Evolutionary conservation across 495 filamentous ascomycete genomes (phyloP).

Genomic region (Ascodesmis nigricans): DNA sequence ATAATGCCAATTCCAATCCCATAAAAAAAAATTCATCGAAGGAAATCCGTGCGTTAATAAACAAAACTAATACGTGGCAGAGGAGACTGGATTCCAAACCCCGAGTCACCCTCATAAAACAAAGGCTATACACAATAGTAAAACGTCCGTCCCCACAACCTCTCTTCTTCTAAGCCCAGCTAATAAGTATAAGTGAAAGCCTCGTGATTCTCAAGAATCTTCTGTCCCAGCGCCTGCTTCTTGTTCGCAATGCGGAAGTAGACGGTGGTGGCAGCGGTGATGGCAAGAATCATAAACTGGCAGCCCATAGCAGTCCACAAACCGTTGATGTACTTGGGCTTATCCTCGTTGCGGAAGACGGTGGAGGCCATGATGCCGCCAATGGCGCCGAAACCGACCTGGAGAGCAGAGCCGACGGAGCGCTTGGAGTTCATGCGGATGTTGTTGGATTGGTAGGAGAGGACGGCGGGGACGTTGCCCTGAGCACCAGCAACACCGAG

Average conservation of each 20-base stretch:
- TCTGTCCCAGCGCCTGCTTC: conserved; percentile 12
- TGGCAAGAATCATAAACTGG: conserved; percentile 9
- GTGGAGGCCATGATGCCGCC: conserved; percentile 36
- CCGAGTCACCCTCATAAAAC: too few species aligned
- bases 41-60: too few species aligned
- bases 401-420: conserved; percentile 20
- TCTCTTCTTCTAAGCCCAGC: too few species aligned
- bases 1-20: too few species aligned
- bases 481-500: conserved; percentile 32
- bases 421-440: conserved; percentile 41
- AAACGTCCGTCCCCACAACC: too few species aligned
- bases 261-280: conserved; percentile 7
- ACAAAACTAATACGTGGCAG: too few species aligned
- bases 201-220: conserved; percentile 12
- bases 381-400: conserved; percentile 31
- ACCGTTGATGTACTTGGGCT: conserved; percentile 35
- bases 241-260: conserved; percentile 17
- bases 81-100: too few species aligned
- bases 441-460: conserved; percentile 44
- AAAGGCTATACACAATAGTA: too few species aligned
- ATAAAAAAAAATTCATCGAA: too few species aligned
- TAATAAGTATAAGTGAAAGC: conserved; percentile 19
- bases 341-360: conserved; percentile 33
- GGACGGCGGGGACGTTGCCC: conserved; percentile 31
- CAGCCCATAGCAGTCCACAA: conserved; percentile 25